These are phyloP conservation scores for Lecanoromycetidae sp. DNA, from an alignment of 2,329 filamentous ascomycete genomes.

Conservation along the genomic window DNA sequence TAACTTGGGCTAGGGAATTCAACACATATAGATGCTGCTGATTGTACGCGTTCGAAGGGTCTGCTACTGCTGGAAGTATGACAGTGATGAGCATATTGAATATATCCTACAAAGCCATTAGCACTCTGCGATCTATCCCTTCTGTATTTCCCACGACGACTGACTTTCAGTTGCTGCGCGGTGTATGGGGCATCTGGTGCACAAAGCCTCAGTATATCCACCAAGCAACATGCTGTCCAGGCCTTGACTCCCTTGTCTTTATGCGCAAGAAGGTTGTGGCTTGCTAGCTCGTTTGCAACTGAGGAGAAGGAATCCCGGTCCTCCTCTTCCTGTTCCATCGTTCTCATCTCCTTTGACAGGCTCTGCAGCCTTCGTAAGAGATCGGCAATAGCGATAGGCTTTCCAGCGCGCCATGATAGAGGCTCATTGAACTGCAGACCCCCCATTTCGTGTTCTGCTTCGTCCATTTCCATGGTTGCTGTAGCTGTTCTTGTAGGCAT, in stretches of 20 bases:
- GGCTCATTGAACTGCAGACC: constrained; percentile 68
- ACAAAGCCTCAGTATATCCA: constrained; percentile 84
- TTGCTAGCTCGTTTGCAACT: constrained; percentile 74
- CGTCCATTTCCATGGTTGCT: constrained; percentile 4
- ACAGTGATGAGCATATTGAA: constrained; percentile 78
- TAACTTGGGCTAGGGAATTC: constrained; percentile 77
- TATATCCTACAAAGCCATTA: constrained; percentile 57
- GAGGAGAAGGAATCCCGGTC: constrained; percentile 71
- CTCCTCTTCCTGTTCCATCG: constrained; percentile 76
- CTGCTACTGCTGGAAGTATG: constrained; percentile 71
- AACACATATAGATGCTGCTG: constrained; percentile 86
- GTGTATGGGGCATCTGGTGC: constrained; percentile 94
- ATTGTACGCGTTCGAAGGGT: constrained; percentile 82
- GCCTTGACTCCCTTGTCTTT: constrained; percentile 90
- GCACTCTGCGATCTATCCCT: background rate
- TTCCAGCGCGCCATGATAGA: constrained; percentile 83
- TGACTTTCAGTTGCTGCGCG: constrained; percentile 74
- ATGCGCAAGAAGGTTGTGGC: constrained; percentile 70
- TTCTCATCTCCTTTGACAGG: constrained; percentile 69
- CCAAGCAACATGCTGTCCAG: constrained; percentile 75
- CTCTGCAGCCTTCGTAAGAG: constrained; percentile 69
- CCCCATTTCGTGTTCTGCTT: background rate
- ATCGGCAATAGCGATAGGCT: constrained; percentile 71
- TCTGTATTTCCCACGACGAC: constrained; percentile 20
- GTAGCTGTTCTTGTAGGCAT: constrained; percentile 12